phyloP scores from a whole-genome alignment of 2,329 filamentous ascomycete species.

The Pseudogymnoascus sp. region DNA sequence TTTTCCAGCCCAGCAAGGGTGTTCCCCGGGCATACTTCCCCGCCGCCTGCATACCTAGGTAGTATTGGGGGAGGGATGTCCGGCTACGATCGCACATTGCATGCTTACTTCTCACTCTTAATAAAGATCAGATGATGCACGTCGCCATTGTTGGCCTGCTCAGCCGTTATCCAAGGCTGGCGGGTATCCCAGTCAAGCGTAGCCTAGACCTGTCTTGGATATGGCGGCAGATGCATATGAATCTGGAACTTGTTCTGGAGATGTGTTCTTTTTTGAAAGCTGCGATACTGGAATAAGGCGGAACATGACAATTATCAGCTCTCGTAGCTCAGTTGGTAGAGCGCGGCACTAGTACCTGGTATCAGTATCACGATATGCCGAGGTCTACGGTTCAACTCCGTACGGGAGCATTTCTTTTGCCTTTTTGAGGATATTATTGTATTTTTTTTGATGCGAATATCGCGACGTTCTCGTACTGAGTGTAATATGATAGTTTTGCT shows the following conservation, averaged over 20 bases:
- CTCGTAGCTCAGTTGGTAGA: slow-evolving; percentile 2
- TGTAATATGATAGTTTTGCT: no score
- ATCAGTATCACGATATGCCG: background rate
- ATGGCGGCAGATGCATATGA: background rate
- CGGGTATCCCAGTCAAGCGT: background rate
- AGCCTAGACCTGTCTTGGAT: background rate
- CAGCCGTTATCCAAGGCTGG: background rate
- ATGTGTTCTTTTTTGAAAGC: background rate
- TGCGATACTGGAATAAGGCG: background rate
- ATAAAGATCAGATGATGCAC: background rate
- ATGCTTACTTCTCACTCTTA: background rate
- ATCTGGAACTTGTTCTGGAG: background rate
- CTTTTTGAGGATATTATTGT: background rate
- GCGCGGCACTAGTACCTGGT: background rate
- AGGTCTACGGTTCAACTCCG: slow-evolving; percentile 5
- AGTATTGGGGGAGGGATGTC: background rate
- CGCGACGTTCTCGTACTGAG: no score
- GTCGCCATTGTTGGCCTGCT: background rate
- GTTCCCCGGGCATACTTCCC: background rate
- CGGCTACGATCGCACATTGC: background rate
- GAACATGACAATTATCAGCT: background rate
- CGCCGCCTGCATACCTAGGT: background rate
- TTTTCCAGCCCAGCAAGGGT: background rate
- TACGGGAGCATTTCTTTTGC: background rate
- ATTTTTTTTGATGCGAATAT: no score